Percentiles rank a stretch among this genome's conserved stretches.
Evolutionary conservation across 305 asterid species (phyloP).

Genomic region (Fraxinus nigra): DNA sequence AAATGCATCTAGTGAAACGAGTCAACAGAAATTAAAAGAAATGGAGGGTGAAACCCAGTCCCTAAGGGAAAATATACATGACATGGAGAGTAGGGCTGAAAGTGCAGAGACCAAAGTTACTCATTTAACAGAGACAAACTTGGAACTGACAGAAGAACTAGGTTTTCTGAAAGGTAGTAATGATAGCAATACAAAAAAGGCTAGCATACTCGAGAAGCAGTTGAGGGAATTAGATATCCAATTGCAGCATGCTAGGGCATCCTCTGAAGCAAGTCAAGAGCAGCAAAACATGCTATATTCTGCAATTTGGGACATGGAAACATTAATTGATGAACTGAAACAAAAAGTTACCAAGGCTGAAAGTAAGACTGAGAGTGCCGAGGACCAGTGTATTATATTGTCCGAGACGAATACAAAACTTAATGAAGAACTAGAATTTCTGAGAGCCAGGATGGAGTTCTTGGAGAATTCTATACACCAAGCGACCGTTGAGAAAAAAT

Average conservation of each 20-base stretch:
- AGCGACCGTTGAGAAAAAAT: conserved; percentile 46
- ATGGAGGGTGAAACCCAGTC: conserved; percentile 60
- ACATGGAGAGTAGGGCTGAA: conserved; percentile 48
- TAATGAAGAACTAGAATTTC: conserved; percentile 48
- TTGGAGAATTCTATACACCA: conserved; percentile 51
- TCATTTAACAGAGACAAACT: conserved; percentile 59
- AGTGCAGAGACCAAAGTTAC: conserved; percentile 56
- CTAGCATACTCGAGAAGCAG: conserved; percentile 63
- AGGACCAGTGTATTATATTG: conserved; percentile 50
- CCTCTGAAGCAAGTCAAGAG: conserved; percentile 83
- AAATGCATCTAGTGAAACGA: conserved; percentile 35
- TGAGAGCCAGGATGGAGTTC: conserved; percentile 40
- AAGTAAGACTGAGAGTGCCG: conserved; percentile 51
- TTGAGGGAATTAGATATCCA: conserved; percentile 59
- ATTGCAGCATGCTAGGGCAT: conserved; percentile 63
- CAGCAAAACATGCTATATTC: conserved; percentile 77
- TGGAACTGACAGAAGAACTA: conserved; percentile 71
- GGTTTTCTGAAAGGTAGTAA: conserved; percentile 63
- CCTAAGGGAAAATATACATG: conserved; percentile 51
- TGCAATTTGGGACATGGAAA: conserved; percentile 98
- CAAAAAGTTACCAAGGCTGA: conserved; percentile 67
- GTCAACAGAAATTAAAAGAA: conserved; percentile 42
- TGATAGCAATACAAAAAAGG: conserved; percentile 52
- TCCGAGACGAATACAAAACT: conserved; percentile 55
- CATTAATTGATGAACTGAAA: conserved; percentile 78